A percentile compares a stretch with the other conserved stretches of the same genome.
Conservation (phyloP, 2,329 filamentous ascomycete species). For the Diaporthe ampelina region DNA sequence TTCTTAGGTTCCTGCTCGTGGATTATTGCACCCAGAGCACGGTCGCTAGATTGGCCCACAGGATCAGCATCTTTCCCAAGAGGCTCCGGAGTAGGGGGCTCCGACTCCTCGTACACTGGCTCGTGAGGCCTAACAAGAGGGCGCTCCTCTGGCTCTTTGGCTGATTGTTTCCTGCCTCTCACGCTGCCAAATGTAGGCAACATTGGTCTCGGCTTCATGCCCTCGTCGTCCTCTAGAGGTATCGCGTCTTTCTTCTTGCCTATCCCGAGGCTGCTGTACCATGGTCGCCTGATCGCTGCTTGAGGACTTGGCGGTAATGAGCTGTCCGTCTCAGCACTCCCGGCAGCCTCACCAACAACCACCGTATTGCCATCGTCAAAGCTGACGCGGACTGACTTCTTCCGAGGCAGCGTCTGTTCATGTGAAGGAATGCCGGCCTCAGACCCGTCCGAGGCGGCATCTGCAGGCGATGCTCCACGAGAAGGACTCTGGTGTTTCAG, state of each 20-base stretch:
- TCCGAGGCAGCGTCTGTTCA: constrained; percentile 60
- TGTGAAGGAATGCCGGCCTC: constrained; percentile 49
- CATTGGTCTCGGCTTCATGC: constrained; percentile 81
- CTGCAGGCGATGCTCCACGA: constrained; percentile 64
- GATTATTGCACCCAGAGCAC: constrained; percentile 69
- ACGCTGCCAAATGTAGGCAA: constrained; percentile 83
- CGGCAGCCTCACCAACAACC: constrained; percentile 64
- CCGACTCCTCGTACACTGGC: constrained; percentile 46
- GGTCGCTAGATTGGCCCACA: constrained; percentile 71
- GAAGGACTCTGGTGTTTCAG: constrained; percentile 75
- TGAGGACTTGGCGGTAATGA: constrained; percentile 56
- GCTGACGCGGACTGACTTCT: constrained; percentile 80
- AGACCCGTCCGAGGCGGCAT: constrained; percentile 62
- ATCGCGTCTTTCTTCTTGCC: constrained; percentile 64
- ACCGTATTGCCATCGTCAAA: constrained; percentile 78
- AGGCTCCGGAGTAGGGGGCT: constrained; percentile 44
- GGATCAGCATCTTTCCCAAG: constrained; percentile 1
- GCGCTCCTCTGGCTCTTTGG: constrained; percentile 69
- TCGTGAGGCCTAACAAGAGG: constrained; percentile 69
- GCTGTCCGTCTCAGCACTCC: constrained; percentile 55
- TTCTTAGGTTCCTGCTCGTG: constrained; percentile 68
- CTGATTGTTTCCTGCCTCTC: constrained; percentile 70
- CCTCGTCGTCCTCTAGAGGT: constrained; percentile 71
- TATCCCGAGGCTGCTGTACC: constrained; percentile 65
- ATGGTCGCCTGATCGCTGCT: constrained; percentile 57